These are phyloP conservation scores for Gossypium davidsonii DNA, from an alignment of 441 rosid genomes.

Conservation along the genomic window DNA sequence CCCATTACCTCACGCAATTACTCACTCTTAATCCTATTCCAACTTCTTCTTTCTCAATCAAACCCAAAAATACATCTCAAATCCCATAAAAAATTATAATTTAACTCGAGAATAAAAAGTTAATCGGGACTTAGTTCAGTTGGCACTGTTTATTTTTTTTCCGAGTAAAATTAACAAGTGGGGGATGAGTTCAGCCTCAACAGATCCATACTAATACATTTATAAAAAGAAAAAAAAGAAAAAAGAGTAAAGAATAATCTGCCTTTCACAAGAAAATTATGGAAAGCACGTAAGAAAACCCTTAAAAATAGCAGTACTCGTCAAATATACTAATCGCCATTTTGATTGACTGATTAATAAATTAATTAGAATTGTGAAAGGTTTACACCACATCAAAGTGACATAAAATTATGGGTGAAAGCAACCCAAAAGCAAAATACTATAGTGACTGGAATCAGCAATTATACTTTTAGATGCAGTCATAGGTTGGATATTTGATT, in stretches of 20 bases:
- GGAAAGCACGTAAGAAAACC: conserved; percentile 22
- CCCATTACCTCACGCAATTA: not conserved
- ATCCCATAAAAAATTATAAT: not conserved
- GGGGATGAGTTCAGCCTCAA: conserved; percentile 22
- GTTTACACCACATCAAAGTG: conserved; percentile 40
- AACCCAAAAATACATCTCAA: not conserved
- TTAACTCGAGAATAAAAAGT: not conserved
- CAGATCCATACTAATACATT: conserved; percentile 15
- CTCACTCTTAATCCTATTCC: not conserved
- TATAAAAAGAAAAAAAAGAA: too few relatives aligned
- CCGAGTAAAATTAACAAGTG: conserved; percentile 19
- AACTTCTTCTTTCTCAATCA: not conserved
- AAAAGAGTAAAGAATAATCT: not conserved
- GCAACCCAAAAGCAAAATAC: conserved; percentile 15
- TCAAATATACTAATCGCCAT: too few relatives aligned
- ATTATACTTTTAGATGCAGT: conserved; percentile 22
- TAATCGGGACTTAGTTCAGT: too few relatives aligned
- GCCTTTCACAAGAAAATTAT: not conserved
- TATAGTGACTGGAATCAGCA: conserved; percentile 2
- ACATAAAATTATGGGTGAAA: conserved; percentile 2
- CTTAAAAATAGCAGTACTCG: not conserved
- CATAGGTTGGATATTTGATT: conserved; percentile 17
- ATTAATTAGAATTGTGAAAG: not conserved
- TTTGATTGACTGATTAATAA: too few relatives aligned
- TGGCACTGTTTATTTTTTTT: too few relatives aligned